Base-by-base conservation (phyloP, 2,329 filamentous ascomycete species). In the Trichophyton benhamiae region DNA sequence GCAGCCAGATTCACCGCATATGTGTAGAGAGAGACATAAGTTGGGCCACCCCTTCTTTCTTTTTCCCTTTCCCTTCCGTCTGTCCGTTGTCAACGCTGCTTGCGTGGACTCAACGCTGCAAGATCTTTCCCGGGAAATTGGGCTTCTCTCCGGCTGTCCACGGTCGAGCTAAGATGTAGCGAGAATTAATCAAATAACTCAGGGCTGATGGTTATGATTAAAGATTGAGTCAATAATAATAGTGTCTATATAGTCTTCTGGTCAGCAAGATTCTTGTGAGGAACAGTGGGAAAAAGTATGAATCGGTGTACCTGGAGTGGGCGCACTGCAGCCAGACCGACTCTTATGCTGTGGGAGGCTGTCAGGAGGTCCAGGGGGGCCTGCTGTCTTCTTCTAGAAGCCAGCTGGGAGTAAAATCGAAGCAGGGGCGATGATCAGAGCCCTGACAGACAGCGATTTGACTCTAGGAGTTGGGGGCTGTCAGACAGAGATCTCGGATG, bases 321-420 rank as follows among this genome's bases (percentile, higher is more conserved):
- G 52, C 52, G 52, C 27, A 55, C 52, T 36, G 52, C 52, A 55
- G 52, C 52, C 52, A 55, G 52, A 55, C 52, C 27, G 27, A 33
- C 52, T 55, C 52, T 55, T 55, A 55, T 55, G 52, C 27, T 55
- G 52, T 55, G 52, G 52, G 15, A 55, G 52, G 52, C 17, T 13
- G 4, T 13, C 33, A 27, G 52, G 52, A 55, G 52, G 33, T 44
- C 52, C 52, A 36, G 30, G 52, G 52, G 52, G 7, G 13, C 11
- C 52, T 25, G 25, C 25, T 8, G 52, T 55, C 46, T 27, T 38
- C 20, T 55, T 55, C 52, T 55, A 55, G 52, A 55, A 55, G 52
- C 52, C 27, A 27, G 52, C n/a, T 11, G 52, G 27, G 52, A 55
- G 52, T 55, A 36, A 55, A 55, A 55, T 55, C 52, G 25, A 36